Conservation (phyloP, 2,329 filamentous ascomycete species). For the Pleoardoris graminearum region DNA sequence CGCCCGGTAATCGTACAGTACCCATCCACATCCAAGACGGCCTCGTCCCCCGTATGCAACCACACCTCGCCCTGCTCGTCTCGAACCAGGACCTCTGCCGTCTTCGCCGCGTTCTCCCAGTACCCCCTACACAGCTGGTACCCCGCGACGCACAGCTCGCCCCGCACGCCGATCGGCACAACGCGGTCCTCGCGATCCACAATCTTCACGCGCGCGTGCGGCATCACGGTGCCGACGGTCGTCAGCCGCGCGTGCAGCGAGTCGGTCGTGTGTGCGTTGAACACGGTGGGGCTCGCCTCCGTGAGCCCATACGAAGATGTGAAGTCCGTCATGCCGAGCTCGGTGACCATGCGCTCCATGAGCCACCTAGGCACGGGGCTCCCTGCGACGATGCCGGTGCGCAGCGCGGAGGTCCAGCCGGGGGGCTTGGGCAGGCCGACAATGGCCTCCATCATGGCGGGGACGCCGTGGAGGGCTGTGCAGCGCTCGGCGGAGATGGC, state of each 20-base stretch:
- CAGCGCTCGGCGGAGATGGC: constrained; percentile 59
- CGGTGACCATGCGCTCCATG: constrained; percentile 71
- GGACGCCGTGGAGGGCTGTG: constrained; percentile 79
- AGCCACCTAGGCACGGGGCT: constrained; percentile 74
- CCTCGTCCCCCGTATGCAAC: constrained; percentile 47
- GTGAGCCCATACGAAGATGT: constrained; percentile 64
- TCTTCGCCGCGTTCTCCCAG: constrained; percentile 73
- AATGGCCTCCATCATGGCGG: constrained; percentile 79
- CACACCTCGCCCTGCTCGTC: constrained; percentile 60
- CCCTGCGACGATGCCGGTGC: constrained; percentile 79
- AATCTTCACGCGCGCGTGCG: constrained; percentile 75
- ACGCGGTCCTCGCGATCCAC: constrained; percentile 68
- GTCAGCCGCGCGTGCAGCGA: constrained; percentile 66
- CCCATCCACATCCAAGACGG: constrained; percentile 48
- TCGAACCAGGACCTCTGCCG: constrained; percentile 69
- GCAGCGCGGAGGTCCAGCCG: constrained; percentile 53
- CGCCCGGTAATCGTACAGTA: constrained; percentile 74
- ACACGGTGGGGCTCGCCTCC: constrained; percentile 77
- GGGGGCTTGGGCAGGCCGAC: constrained; percentile 54
- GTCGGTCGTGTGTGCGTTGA: constrained; percentile 78
- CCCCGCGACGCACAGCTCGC: constrained; percentile 77
- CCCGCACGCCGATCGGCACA: constrained; percentile 68
- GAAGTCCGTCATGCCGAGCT: constrained; percentile 76
- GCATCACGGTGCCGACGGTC: constrained; percentile 76
- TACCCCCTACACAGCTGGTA: constrained; percentile 72